Base-by-base conservation (phyloP, 495 filamentous ascomycete species). In the Penicillium odoratum region DNA sequence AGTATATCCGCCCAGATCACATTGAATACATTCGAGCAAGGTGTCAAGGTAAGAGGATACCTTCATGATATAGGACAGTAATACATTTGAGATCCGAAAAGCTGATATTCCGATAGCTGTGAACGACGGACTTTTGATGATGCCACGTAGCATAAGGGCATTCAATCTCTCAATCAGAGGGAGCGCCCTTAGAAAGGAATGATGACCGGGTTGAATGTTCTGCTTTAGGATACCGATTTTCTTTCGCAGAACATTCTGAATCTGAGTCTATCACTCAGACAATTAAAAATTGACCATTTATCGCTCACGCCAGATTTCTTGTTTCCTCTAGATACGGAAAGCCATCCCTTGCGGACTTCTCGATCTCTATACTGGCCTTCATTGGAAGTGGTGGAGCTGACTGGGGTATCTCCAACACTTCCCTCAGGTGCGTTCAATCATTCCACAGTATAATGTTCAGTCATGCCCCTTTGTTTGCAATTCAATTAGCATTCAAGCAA, bases 171-270 rank as follows among this genome's bases (percentile, higher is more conserved):
- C 26, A 46, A 46, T 28, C 16, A 46, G 16, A 28, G 3, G 7
- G 44, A 46, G 16, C 7, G 44, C 44, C 44, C 44, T 21, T 46
- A 16, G 44, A 46, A 46, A n/a, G 16, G 9, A 46, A 46, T 46
- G 44, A 46, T 46, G 16, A 21, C 16, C 26, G 44, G 44, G 18
- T 46, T 46, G 16, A 46, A 46, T 46, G 44, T 46, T 46, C 44
- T 46, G 26, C 44, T 46, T 46, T 46, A 15, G 16, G 44, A 46
- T 46, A 46, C 18, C 44, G 44, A 46, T n/a, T 46, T 46, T 28
- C 44, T 46, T 46, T 46, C 44, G 18, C 44, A 46, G 44, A 46
- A 46, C 44, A 46, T 46, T 46, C 44, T 46, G 26, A 46, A 46
- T 46, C 5, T 46, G 44, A 46, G 44, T 46, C 44, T 46, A 21